Evolutionary conservation across 805 yeast species (phyloP), one percentile per base, ranked within the genome.

Genomic region (Ogataea allantospora): DNA sequence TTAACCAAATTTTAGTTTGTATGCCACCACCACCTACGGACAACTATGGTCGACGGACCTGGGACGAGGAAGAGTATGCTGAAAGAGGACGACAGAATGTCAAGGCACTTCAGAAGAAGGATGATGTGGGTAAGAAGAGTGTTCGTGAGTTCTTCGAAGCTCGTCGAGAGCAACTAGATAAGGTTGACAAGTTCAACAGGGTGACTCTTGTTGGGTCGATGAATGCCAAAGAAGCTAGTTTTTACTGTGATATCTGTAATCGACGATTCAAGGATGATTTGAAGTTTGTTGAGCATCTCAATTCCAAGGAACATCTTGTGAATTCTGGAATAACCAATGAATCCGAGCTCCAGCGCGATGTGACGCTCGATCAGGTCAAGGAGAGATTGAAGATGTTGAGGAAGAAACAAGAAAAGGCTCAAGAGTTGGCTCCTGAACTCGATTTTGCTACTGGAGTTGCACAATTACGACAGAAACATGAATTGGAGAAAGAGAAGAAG

Each of bases 271-370:
- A 88, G 54, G 97, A 93, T 57, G 83, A 84, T 40, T 63, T 88
- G 48, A 83, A 88, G 44, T 78, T 80, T 56, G 70, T 87, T 3
- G 95, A 89, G 55, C 98, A 93, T 63, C 66, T 87, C 54, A 88
- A 86, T 54, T 78, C 88, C 24, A 79, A 78, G 23, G 80, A 73
- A 43, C 98, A 84, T 60, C 53, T 71, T 26, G 56, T 63, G 4
- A 70, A 66, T 40, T 68, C 71, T 40, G 72, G 60, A 2, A 50
- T 60, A 27, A 40, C 39, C 5, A 37, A 42, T 18, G 51, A 48
- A 4, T 32, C 37, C 7, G 40, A 44, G 23, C 33, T 40, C 5
- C 59, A 60, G 20, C 69, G 64, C 27, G 61, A 61, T 3, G 70
- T 80, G 1, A 67, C 77, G 0, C 46, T 74, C 6, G 73, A 70